Percentiles rank a stretch among this genome's conserved stretches.
Evolutionary conservation across 2,329 filamentous ascomycete species (phyloP).

Genomic region (Diaporthe sp.): DNA sequence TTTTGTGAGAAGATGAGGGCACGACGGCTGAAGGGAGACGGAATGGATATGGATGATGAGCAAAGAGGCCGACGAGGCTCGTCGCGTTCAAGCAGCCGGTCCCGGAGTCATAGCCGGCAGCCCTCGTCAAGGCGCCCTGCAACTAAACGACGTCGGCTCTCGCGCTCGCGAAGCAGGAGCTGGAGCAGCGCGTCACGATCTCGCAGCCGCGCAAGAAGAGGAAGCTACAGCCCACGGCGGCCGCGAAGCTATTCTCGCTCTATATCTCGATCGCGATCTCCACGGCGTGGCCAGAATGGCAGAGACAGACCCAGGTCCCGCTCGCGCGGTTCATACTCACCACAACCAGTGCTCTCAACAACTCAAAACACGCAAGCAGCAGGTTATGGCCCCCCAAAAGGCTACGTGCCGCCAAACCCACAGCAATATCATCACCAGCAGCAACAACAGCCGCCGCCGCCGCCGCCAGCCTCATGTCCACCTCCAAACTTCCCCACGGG

Average conservation of each 20-base stretch:
- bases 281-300: conserved; percentile 46
- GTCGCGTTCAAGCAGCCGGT: conserved; percentile 48
- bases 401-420: conserved; percentile 39
- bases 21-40: conserved; percentile 54
- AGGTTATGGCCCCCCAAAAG: conserved; percentile 35
- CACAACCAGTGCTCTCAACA: conserved; percentile 14
- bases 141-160: conserved; percentile 57
- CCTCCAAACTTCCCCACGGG: conserved; percentile 45
- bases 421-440: conserved; percentile 37
- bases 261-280: conserved; percentile 42
- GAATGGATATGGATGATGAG: conserved; percentile 43
- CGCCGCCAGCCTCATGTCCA: conserved; percentile 43
- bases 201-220: conserved; percentile 43
- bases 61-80: conserved; percentile 54
- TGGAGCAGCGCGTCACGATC: conserved; percentile 43
- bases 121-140: conserved; percentile 53
- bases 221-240: conserved; percentile 48
- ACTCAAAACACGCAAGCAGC: conserved; percentile 22
- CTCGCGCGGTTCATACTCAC: conserved; percentile 44
- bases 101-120: conserved; percentile 48
- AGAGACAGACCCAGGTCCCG: conserved; percentile 47
- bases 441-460: conserved; percentile 41
- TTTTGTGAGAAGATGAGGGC: conserved; percentile 88
- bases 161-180: conserved; percentile 49
- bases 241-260: conserved; percentile 43